phyloP scores from a whole-genome alignment of 2,329 filamentous ascomycete species.

The Penicillium thymicola region DNA sequence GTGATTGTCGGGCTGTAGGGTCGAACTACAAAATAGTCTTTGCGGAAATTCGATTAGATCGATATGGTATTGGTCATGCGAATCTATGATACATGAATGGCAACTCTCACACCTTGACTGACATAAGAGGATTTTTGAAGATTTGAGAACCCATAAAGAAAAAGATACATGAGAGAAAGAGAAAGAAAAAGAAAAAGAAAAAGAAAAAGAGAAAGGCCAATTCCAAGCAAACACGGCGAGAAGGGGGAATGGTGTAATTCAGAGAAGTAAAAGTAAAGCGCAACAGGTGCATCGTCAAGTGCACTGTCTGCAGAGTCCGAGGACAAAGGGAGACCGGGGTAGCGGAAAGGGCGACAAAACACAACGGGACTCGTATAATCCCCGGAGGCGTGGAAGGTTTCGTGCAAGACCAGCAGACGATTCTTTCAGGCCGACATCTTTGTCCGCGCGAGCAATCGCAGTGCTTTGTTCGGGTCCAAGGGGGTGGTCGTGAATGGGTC shows the following conservation, averaged over 20 bases:
- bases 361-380: constrained; percentile 4
- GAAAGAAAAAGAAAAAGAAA: constrained; percentile 16
- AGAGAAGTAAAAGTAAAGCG: constrained; percentile 10
- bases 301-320: constrained; percentile 6
- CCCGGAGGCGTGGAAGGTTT: constrained; percentile 13
- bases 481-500: constrained; percentile 16
- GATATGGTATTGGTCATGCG: constrained; percentile 26
- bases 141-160: constrained; percentile 23
- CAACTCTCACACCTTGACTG: constrained; percentile 18
- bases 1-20: not conserved
- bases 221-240: constrained; percentile 18
- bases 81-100: constrained; percentile 37
- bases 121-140: constrained; percentile 19
- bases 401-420: constrained; percentile 25
- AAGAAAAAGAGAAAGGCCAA: constrained; percentile 18
- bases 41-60: constrained; percentile 18
- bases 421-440: constrained; percentile 16
- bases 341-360: constrained; percentile 4
- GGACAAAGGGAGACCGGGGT: not conserved
- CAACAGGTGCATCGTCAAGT: constrained; percentile 19
- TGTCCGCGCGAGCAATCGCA: constrained; percentile 19
- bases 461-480: constrained; percentile 10
- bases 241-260: constrained; percentile 14
- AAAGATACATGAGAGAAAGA: constrained; percentile 20
- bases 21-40: not conserved